Conservation (phyloP, 2,329 filamentous ascomycete species). For the Nemania sp. region DNA sequence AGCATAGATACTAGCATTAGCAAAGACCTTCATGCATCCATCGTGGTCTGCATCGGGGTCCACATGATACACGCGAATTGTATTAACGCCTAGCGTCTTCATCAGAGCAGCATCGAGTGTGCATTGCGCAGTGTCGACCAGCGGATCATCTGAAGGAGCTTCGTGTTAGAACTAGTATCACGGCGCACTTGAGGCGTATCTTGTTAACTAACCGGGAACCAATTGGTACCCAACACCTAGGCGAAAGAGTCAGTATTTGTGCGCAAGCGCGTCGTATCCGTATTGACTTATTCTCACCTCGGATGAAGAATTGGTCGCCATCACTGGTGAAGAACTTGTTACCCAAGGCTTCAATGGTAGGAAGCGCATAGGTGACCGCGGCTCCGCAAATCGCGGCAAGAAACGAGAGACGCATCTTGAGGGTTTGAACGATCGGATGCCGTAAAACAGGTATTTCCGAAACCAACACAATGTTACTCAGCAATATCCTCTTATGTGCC, state of each 20-base stretch:
- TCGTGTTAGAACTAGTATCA: conserved; percentile 24
- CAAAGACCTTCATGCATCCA: conserved; percentile 84
- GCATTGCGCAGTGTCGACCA: conserved; percentile 82
- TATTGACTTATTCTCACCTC: conserved; percentile 65
- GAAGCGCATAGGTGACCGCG: conserved; percentile 55
- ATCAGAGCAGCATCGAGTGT: conserved; percentile 79
- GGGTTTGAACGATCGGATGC: conserved; percentile 25
- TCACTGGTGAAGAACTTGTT: conserved; percentile 88
- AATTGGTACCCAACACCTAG: conserved; percentile 80
- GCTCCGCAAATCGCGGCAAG: conserved; percentile 53
- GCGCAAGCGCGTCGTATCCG: background rate
- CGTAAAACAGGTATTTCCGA: conserved; percentile 6
- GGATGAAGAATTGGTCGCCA: conserved; percentile 85
- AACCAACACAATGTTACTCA: conserved; percentile 12
- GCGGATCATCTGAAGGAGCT: conserved; percentile 71
- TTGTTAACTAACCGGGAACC: conserved; percentile 53
- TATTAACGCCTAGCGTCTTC: conserved; percentile 83
- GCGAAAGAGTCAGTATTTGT: conserved; percentile 26
- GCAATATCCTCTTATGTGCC: background rate
- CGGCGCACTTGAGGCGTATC: background rate
- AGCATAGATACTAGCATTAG: conserved; percentile 83
- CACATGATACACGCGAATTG: conserved; percentile 90
- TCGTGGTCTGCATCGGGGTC: conserved; percentile 77
- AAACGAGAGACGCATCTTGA: conserved; percentile 56
- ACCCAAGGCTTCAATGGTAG: conserved; percentile 69